phyloP scores from a whole-genome alignment of 1,284 basidiomycete species.

The Waitea zeae region DNA sequence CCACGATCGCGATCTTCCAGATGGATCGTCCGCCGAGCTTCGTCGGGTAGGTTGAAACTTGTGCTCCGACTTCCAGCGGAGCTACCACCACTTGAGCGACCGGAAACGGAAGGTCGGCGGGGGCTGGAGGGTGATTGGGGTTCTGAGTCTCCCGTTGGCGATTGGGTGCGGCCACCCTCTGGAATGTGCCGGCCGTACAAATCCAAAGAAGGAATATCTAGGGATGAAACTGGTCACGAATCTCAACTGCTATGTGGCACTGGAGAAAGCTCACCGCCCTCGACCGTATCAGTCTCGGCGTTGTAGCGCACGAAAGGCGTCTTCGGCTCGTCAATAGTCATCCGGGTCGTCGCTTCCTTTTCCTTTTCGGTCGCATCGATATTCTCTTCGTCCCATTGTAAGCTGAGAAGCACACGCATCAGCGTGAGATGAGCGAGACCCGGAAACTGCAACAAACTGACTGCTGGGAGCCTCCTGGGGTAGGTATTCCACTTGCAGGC shows the following conservation, averaged over 20 bases:
- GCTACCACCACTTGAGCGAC: constrained; percentile 40
- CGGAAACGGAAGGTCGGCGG: constrained; percentile 26
- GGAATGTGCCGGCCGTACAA: constrained; percentile 19
- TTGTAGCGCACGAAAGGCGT: constrained; percentile 91
- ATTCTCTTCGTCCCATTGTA: constrained; percentile 90
- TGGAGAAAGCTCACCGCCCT: constrained; percentile 40
- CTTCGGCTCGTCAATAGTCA: constrained; percentile 96
- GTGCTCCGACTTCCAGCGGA: constrained; percentile 62
- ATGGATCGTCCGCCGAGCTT: constrained; percentile 39
- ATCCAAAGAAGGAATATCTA: constrained; percentile 55
- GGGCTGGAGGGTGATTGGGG: constrained; percentile 50
- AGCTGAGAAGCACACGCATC: too few relatives aligned
- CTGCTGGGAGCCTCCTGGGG: too few relatives aligned
- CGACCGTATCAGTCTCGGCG: constrained; percentile 66
- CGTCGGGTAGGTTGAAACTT: constrained; percentile 63
- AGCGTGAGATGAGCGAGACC: neutral
- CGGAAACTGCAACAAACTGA: too few relatives aligned
- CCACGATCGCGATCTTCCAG: constrained; percentile 17
- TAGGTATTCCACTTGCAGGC: too few relatives aligned
- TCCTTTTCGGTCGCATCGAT: constrained; percentile 78
- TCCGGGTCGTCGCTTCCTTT: constrained; percentile 84
- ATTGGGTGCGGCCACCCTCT: constrained; percentile 15
- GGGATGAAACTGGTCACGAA: constrained; percentile 1
- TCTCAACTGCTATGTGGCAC: neutral
- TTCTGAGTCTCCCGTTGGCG: constrained; percentile 28